Evolutionary conservation across 1,284 basidiomycete species (phyloP), one percentile per base, ranked within the genome.

Genomic region (Sparassis latifolia): DNA sequence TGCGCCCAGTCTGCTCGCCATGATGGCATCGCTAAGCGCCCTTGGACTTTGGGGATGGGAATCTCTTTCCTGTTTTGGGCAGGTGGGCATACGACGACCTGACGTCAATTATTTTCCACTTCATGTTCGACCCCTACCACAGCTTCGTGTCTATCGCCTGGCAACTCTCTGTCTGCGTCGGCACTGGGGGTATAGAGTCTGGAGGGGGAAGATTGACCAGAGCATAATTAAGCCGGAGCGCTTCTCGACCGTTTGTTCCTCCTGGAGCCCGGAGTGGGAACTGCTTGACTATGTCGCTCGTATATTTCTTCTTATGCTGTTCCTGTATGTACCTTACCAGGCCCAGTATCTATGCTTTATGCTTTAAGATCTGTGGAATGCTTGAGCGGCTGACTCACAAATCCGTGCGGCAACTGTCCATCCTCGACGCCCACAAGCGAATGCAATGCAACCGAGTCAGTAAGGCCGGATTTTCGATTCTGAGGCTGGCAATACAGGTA

Each of bases 201-300:
- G 69, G 55, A 60, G 67, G 69, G 77, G 73, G 60, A 59, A 65
- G 64, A 74, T 50, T 48, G 55, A 49, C n/a, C 12, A 7, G 81
- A 72, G 78, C 72, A 72, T 83, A 85, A 83, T 84, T 86, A 86
- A 86, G 84, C 84, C 84, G 84, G 84, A 86, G 82, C 79, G 67
- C 69, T 71, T 75, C 70, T 74, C 66, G 77, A 71, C 68, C 52
- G 58, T 58, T 67, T 52, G 60, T 61, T 53, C 42, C 33, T 50
- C 47, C 51, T 55, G 51, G 58, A 61, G 66, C 65, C 64, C 71
- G 76, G 73, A 61, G 66, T 78, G 77, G 77, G 68, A 73, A 70
- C 70, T 73, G 80, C 80, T 86, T 84, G 84, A 86, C 84, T 86
- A 82, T 84, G 84, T 57, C 63, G 76, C 76, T 78, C 80, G 62